These are phyloP conservation scores for Plantago lanceolata DNA, from an alignment of 305 asterid genomes.

Conservation along the genomic window DNA sequence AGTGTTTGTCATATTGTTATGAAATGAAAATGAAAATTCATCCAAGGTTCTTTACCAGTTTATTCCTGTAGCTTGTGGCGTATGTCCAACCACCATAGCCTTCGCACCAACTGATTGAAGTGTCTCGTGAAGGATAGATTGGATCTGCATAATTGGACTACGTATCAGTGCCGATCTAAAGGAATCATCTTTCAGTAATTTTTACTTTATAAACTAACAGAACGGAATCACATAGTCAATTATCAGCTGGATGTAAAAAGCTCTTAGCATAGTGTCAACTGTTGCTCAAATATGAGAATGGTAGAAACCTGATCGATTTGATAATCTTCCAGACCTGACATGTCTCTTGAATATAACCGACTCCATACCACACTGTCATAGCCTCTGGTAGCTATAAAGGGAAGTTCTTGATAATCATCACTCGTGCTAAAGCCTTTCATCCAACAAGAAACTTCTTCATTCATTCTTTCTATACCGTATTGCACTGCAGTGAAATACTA, in stretches of 20 bases:
- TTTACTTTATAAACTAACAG: no score
- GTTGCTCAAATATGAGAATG: background rate
- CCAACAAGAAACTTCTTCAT: conserved; percentile 79
- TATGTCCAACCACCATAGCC: conserved; percentile 96
- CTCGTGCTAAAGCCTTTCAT: conserved; percentile 61
- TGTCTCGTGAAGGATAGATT: conserved; percentile 66
- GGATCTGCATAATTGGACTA: conserved; percentile 40
- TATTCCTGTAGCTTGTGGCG: conserved; percentile 84
- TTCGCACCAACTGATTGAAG: conserved; percentile 74
- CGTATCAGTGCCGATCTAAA: background rate
- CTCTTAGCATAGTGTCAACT: background rate
- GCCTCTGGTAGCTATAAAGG: conserved; percentile 84
- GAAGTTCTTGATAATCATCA: conserved; percentile 45
- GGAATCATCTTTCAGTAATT: background rate
- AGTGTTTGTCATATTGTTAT: background rate
- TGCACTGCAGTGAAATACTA: conserved; percentile 47
- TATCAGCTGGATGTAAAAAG: no score
- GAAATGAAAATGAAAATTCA: background rate
- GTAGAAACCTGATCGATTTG: conserved; percentile 57
- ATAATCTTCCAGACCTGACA: conserved; percentile 52
- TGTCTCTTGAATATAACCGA: conserved; percentile 78
- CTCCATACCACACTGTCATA: conserved; percentile 98
- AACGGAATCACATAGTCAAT: no score
- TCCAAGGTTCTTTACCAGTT: conserved; percentile 55
- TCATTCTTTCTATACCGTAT: conserved; percentile 79